A percentile compares a stretch with the other conserved stretches of the same genome.
phyloP scores from a whole-genome alignment of 2,329 filamentous ascomycete species.

The Sclerotinia sclerotiorum region DNA sequence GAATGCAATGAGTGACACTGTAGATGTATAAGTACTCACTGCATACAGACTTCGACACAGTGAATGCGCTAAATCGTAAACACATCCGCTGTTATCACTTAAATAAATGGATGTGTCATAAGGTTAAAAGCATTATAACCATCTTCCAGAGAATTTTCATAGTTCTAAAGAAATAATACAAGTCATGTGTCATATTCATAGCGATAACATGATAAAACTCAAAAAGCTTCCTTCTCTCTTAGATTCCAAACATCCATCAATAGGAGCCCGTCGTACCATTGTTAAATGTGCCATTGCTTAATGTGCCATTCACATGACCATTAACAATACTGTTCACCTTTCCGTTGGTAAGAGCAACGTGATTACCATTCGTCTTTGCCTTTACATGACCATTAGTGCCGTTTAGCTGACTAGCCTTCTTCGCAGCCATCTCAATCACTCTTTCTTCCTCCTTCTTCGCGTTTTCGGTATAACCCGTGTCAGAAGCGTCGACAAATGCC shows the following conservation, averaged over 20 bases:
- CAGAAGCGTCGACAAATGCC: constrained; percentile 66
- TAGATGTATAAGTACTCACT: not conserved
- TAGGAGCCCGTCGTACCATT: constrained; percentile 13
- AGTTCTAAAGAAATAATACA: not conserved
- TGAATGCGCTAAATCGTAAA: not conserved
- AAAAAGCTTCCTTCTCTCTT: not conserved
- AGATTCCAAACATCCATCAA: not conserved
- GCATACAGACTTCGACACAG: not conserved
- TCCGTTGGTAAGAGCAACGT: not conserved
- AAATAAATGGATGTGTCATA: rapidly evolving
- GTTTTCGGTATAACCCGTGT: constrained; percentile 56
- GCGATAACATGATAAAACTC: not conserved
- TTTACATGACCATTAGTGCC: constrained; percentile 29
- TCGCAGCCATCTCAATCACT: constrained; percentile 30
- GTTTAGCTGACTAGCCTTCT: constrained; percentile 33
- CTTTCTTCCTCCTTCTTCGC: constrained; percentile 35
- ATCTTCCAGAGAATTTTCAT: not conserved
- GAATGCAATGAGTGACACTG: not conserved
- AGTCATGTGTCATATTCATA: not conserved
- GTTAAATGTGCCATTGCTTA: constrained; percentile 3
- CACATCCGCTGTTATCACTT: too few species aligned
- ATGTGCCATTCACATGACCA: not conserved
- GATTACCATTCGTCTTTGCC: not conserved
- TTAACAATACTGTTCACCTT: constrained; percentile 4
- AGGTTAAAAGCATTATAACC: not conserved